Percentiles rank a stretch among this genome's conserved stretches.
Conservation (phyloP, 2,329 filamentous ascomycete species). For the Xylariales sp. region DNA sequence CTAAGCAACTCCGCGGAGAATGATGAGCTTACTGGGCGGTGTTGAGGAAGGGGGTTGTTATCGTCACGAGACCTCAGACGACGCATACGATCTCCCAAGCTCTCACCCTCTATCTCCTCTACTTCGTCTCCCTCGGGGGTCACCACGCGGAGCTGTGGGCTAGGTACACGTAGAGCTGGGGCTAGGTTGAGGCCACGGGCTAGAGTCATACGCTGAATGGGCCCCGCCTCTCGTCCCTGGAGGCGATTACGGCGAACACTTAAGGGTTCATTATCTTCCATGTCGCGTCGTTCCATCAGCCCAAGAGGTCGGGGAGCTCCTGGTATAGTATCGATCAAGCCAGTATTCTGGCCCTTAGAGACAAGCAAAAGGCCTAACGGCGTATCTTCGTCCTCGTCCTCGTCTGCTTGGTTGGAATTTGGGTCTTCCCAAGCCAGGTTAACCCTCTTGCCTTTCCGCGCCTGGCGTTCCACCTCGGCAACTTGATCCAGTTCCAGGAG, state of each 20-base stretch:
- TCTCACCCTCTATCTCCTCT: slow-evolving; percentile 73
- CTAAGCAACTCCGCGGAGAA: slow-evolving; percentile 77
- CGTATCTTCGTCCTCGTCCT: slow-evolving; percentile 68
- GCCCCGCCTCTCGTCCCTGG: slow-evolving; percentile 66
- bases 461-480: slow-evolving; percentile 82
- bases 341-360: slow-evolving; percentile 64
- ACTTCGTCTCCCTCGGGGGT: slow-evolving; percentile 61
- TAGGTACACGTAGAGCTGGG: slow-evolving; percentile 45
- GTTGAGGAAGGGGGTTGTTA: slow-evolving; percentile 60
- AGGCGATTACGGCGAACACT: slow-evolving; percentile 81
- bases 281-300: slow-evolving; percentile 80
- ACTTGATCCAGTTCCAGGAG: slow-evolving; percentile 91
- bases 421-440: slow-evolving; percentile 87
- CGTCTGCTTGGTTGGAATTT: slow-evolving; percentile 39
- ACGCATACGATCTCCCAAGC: slow-evolving; percentile 72
- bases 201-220: slow-evolving; percentile 57
- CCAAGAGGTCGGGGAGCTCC: slow-evolving; percentile 75
- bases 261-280: slow-evolving; percentile 93
- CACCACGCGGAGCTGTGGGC: slow-evolving; percentile 48
- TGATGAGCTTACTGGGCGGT: slow-evolving; percentile 70
- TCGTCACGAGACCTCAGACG: slow-evolving; percentile 70
- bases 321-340: slow-evolving; percentile 60
- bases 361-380: slow-evolving; percentile 85
- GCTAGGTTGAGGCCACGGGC: slow-evolving; percentile 46
- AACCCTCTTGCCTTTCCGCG: slow-evolving; percentile 79